Conservation (phyloP, 371 early-diverging fungal genomes). For the Capillidium rhysosporum region DNA sequence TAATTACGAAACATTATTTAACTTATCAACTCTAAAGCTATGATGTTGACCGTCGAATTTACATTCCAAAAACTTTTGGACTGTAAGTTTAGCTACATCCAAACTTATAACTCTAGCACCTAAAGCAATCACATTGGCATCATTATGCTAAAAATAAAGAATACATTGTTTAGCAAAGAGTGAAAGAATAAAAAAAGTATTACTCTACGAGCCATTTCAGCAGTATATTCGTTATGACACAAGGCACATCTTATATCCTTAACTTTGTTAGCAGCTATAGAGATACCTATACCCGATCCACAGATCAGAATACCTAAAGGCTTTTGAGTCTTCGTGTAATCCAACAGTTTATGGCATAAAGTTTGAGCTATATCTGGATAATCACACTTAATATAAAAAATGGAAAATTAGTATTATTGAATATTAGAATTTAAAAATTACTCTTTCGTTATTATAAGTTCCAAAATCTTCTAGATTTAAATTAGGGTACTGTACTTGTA, state of each 20-base stretch:
- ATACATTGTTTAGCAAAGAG: neutral
- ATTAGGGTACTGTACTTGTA: neutral
- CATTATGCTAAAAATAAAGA: slow-evolving; percentile 3
- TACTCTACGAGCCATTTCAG: slow-evolving; percentile 8
- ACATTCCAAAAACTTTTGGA: neutral
- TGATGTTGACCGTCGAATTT: no score
- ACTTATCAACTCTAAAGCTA: no score
- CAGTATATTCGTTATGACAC: slow-evolving; percentile 7
- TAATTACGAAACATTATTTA: no score
- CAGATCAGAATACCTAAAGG: slow-evolving; percentile 6
- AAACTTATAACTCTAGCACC: neutral
- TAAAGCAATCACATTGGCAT: slow-evolving; percentile 8
- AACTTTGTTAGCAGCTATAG: slow-evolving; percentile 8
- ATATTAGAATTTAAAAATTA: neutral
- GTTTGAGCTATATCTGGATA: slow-evolving; percentile 6
- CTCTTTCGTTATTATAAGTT: neutral
- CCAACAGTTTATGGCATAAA: neutral
- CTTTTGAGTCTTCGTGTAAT: neutral
- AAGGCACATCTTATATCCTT: slow-evolving; percentile 4
- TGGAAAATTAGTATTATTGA: neutral
- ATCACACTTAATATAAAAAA: slow-evolving; percentile 1
- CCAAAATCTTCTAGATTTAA: neutral
- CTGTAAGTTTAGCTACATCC: no score
- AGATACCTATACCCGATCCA: slow-evolving; percentile 8
- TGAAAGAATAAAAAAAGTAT: neutral